Base-by-base conservation (phyloP, 2,329 filamentous ascomycete species). In the Botrytis paeoniae region DNA sequence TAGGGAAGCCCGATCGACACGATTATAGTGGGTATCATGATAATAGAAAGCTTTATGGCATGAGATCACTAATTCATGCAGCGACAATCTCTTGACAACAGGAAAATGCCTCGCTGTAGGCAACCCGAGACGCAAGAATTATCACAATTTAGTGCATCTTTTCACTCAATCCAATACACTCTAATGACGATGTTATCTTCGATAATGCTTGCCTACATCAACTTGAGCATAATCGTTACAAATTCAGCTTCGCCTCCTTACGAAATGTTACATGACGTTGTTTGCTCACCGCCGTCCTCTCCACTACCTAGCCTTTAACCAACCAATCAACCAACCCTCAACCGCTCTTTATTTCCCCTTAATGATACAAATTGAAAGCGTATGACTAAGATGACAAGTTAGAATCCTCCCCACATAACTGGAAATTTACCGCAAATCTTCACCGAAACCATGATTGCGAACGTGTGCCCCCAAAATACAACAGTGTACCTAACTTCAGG, bases 41-140 rank as follows among this genome's bases (percentile, higher is more conserved):
- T n/a, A 32, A 41, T 69, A 41, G n/a, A 57, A 69, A 41, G 48
- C n/a, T 37, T 18, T 32, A 37, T 66, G 45, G 20, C 37, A 41
- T 32, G 25, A 57, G 20, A 32, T 41, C 65, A 69, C 65, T 69
- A 69, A 57, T 69, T 43, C 48, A 43, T 69, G 48, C 37, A 69
- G 48, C 37, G 39, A 57, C 20, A 59, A 20, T 69, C 35, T 41
- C 65, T 41, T 41, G 48, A 25, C 25, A 57, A 43, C 7, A 57
- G 54, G 12, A 25, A 20, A 32, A 57, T 32, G n/a, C 37, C 65
- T 69, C 48, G 14, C 29, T 32, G n/a, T 69, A 37, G 54, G 65
- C 65, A 57, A 69, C 20, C 37, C 18, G 18, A 32, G 51, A 69
- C 7, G 51, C 35, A 22, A 25, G 16, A n/a, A 41, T 25, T 1